Evolutionary conservation across 2,329 filamentous ascomycete genomes (phyloP).

Genomic region (Penicillium sp.): DNA sequence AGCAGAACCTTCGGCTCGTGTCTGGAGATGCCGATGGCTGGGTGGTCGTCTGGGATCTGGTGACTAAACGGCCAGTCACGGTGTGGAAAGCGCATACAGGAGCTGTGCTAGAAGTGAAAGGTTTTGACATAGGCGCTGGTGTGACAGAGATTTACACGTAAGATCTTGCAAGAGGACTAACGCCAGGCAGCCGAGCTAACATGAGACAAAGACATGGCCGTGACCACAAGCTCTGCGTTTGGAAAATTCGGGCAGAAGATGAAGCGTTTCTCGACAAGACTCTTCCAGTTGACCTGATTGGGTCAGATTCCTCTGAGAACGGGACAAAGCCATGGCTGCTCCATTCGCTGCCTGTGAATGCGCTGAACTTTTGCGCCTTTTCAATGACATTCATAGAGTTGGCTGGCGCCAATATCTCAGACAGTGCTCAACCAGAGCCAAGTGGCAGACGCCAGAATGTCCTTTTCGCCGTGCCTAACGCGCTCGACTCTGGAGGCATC

Average conservation of each 20-base stretch:
- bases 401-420: constrained; percentile 2
- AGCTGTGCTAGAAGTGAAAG: constrained; percentile 72
- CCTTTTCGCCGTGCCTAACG: constrained; percentile 79
- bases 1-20: constrained; percentile 71
- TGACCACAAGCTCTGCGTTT: constrained; percentile 83
- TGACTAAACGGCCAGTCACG: constrained; percentile 75
- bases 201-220: constrained; percentile 72
- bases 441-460: constrained; percentile 41
- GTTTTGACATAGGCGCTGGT: constrained; percentile 52
- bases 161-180: constrained; percentile 29
- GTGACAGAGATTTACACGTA: constrained; percentile 80
- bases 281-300: constrained; percentile 68
- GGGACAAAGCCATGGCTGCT: constrained; percentile 74
- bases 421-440: constrained; percentile 5
- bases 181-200: constrained; percentile 11
- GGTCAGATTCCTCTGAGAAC: constrained; percentile 45
- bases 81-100: constrained; percentile 85
- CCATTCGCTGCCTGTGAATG: constrained; percentile 81
- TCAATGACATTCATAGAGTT: constrained; percentile 31
- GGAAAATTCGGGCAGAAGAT: constrained; percentile 72
- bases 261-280: constrained; percentile 58
- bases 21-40: constrained; percentile 91
- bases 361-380: constrained; percentile 86
- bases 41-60: constrained; percentile 81
- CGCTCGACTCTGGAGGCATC: constrained; percentile 71